These are phyloP conservation scores for Russula griseocarnosa DNA, from an alignment of 768 basidiomycete genomes.

Conservation along the genomic window DNA sequence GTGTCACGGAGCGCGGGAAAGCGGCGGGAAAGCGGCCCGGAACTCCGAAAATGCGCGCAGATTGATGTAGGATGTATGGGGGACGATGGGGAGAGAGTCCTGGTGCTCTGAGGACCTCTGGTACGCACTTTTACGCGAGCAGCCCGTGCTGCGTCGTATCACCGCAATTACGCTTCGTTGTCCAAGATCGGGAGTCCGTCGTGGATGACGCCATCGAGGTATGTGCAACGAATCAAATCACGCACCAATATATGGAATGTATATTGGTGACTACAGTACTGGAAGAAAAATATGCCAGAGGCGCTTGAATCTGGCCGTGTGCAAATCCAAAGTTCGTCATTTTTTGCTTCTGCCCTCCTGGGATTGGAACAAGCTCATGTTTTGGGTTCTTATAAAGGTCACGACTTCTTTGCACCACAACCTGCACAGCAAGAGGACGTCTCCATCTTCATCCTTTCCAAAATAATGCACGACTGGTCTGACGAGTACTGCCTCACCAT, in stretches of 20 bases:
- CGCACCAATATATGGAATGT: too few species aligned
- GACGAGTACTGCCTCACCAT: slow-evolving; percentile 30
- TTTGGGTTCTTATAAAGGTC: neutral
- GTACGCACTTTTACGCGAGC: too few species aligned
- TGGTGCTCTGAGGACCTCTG: too few species aligned
- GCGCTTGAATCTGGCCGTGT: slow-evolving; percentile 7
- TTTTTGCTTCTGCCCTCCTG: neutral
- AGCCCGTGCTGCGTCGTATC: too few species aligned
- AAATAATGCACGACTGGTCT: slow-evolving; percentile 31
- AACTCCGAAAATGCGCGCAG: too few species aligned
- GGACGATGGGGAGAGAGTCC: too few species aligned
- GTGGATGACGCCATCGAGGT: slow-evolving; percentile 7
- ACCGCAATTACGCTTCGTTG: slow-evolving; percentile 11
- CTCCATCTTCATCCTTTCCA: neutral
- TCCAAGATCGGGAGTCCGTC: slow-evolving; percentile 15
- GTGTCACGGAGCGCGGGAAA: too few species aligned
- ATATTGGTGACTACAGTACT: neutral
- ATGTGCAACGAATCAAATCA: neutral
- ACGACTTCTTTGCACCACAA: slow-evolving; percentile 12
- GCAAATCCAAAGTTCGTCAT: neutral
- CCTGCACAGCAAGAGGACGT: neutral
- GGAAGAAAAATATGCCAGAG: slow-evolving; percentile 2
- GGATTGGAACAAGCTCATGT: neutral
- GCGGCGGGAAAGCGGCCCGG: too few species aligned
- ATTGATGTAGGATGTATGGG: too few species aligned